Percentiles rank a stretch among this genome's conserved stretches.
Conservation (phyloP, 805 yeast genomes). For the Candida quercuum region DNA sequence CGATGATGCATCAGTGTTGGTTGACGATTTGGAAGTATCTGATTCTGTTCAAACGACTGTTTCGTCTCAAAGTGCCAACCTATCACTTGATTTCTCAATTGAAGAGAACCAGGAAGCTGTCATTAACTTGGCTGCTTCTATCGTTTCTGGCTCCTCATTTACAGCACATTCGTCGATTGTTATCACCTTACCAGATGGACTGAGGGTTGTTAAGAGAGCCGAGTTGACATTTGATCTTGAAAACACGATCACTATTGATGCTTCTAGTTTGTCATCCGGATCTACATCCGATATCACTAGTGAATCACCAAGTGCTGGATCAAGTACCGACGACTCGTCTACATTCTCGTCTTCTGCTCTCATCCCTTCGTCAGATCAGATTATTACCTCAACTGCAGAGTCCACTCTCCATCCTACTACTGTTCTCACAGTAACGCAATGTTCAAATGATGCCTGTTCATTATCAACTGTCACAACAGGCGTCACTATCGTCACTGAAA, state of each 20-base stretch:
- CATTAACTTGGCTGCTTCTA: not conserved
- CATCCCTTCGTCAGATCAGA: not conserved
- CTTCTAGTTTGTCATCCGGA: not conserved
- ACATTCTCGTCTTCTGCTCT: not conserved
- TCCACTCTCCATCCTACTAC: not conserved
- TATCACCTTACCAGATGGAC: slow-evolving; percentile 1
- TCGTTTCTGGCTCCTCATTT: slow-evolving; percentile 1
- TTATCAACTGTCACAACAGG: not conserved
- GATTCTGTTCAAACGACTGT: not conserved
- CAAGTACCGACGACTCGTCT: not conserved
- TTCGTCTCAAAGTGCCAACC: not conserved
- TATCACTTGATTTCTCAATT: not conserved
- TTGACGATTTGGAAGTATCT: not conserved
- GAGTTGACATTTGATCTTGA: not conserved
- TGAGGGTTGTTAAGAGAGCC: slow-evolving; percentile 4
- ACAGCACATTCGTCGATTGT: slow-evolving; percentile 1
- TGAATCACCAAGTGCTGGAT: not conserved
- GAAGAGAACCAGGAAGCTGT: not conserved
- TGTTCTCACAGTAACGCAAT: not conserved
- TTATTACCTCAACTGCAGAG: not conserved
- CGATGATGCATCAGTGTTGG: not conserved
- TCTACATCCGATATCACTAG: not conserved
- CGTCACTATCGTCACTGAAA: not conserved
- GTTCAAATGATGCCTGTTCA: not conserved
- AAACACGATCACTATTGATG: not conserved